These are phyloP conservation scores for Nigrograna mackinnonii DNA, from an alignment of 2,329 filamentous ascomycete genomes.

Conservation along the genomic window DNA sequence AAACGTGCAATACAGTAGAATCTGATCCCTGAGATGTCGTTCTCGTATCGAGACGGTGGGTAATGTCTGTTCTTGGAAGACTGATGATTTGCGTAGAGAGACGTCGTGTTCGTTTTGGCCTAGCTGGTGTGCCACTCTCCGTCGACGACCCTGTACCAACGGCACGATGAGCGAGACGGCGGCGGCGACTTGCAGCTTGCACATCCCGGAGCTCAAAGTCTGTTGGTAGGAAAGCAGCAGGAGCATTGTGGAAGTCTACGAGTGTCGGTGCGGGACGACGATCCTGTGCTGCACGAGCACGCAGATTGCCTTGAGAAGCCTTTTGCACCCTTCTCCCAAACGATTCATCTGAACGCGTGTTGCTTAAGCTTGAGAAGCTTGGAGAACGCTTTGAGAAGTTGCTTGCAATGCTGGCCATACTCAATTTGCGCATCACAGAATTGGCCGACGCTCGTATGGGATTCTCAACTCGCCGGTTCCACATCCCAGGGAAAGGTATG, in stretches of 20 bases:
- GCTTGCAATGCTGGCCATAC: slow-evolving; percentile 76
- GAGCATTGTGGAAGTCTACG: slow-evolving; percentile 53
- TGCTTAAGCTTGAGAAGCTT: slow-evolving; percentile 54
- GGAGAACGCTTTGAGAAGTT: slow-evolving; percentile 74
- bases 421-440: slow-evolving; percentile 85
- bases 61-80: slow-evolving; percentile 29
- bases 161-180: slow-evolving; percentile 30
- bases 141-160: slow-evolving; percentile 20
- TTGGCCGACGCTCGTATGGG: slow-evolving; percentile 79
- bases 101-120: slow-evolving; percentile 30
- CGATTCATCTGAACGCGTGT: slow-evolving; percentile 39
- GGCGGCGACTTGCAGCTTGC: slow-evolving; percentile 25
- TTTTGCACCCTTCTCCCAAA: slow-evolving; percentile 30
- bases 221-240: slow-evolving; percentile 51
- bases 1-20: slow-evolving; percentile 16
- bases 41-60: slow-evolving; percentile 16
- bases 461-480: slow-evolving; percentile 67
- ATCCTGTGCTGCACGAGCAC: slow-evolving; percentile 24
- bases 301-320: slow-evolving; percentile 26
- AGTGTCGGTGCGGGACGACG: slow-evolving; percentile 31
- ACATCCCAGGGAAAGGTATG: slow-evolving; percentile 84
- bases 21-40: slow-evolving; percentile 22
- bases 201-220: slow-evolving; percentile 49
- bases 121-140: slow-evolving; percentile 10
- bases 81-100: slow-evolving; percentile 35